Evolutionary conservation across 2,329 filamentous ascomycete genomes (phyloP).

Genomic region (Apiospora pterosperma): DNA sequence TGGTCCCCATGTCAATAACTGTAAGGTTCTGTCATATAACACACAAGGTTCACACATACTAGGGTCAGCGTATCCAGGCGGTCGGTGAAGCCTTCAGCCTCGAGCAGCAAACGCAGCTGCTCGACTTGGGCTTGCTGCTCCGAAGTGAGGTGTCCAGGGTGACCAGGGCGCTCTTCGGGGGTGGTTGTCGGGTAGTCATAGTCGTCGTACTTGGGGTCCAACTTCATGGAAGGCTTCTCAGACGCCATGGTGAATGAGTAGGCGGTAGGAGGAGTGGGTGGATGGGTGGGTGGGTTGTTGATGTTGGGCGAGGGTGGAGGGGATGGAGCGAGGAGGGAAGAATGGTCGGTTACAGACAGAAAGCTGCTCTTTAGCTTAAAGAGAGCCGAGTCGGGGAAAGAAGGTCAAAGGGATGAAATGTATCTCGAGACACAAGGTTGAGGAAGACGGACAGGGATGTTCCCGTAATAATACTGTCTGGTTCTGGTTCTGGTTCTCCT

Average conservation of each 20-base stretch:
- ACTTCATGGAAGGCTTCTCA: constrained; percentile 41
- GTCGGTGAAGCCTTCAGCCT: constrained; percentile 77
- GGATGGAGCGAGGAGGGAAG: not conserved
- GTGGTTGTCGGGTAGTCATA: constrained; percentile 88
- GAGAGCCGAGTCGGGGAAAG: not conserved
- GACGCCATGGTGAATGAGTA: constrained; percentile 19
- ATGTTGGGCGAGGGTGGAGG: not conserved
- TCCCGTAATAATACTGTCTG: constrained; percentile 2
- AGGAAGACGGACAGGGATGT: not conserved
- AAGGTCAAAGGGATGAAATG: not conserved
- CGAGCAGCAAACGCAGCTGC: constrained; percentile 81
- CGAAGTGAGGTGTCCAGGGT: constrained; percentile 82
- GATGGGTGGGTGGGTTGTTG: not conserved
- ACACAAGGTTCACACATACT: constrained; percentile 48
- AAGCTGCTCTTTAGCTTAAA: not conserved
- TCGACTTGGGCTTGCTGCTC: constrained; percentile 86
- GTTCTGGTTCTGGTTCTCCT: constrained; percentile 2
- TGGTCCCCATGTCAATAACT: constrained; percentile 6
- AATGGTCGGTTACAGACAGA: not conserved
- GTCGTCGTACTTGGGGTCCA: constrained; percentile 91
- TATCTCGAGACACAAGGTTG: not conserved
- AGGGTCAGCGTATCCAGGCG: constrained; percentile 89
- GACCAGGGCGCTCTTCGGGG: constrained; percentile 66
- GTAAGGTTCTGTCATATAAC: too few species aligned
- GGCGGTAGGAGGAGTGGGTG: not conserved